Evolutionary conservation across 352 stramenopile species (phyloP), one percentile per base, ranked within the genome.

Genomic region (Pythium plurisporium): DNA sequence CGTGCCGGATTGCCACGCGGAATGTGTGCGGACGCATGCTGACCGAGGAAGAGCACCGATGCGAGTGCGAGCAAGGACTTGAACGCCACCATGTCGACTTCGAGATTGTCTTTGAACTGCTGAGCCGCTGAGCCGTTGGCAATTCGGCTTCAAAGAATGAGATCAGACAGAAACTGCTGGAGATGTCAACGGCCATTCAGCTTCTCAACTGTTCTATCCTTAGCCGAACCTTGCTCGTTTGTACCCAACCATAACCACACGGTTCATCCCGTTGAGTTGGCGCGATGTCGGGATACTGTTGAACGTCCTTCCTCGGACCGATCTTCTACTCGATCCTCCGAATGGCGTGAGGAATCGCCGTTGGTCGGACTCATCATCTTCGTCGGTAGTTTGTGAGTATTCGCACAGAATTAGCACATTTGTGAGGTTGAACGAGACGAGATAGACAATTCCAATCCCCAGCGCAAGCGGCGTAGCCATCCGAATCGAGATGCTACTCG

Each of bases 401-500:
- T 87, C 73, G 25, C 81, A 49, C 25, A 87, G 33, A 11, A 84
- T 73, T 41, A 86, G 52, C n/a, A 79, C 52, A 49, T 87, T 87
- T 27, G 72, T 80, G 60, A 71, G 26, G 55, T 81, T 86, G 58
- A 87, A 87, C 2, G 71, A 40, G 4, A 66, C 47, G 49, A 87
- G 78, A 48, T 84, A 84, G 31, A 73, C 14, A 0, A 70, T 8
- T 17, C 60, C 66, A 2, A 79, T 22, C 6, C 20, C 57, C 3
- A 76, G 19, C 14, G 74, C 73, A 8, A 72, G 49, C 1, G 72
- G 67, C 31, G 78, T 73, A n/a, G 63, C 75, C 5, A 61, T 38
- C 19, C 66, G 58, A 25, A 75, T 62, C 23, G 41, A 43, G 43
- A 82, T 10, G 8, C 49, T 33, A 17, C 62, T 48, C 15, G 66